These are phyloP conservation scores for Bacterosira constricta DNA, from an alignment of 108 stramenopile genomes.

Conservation along the genomic window DNA sequence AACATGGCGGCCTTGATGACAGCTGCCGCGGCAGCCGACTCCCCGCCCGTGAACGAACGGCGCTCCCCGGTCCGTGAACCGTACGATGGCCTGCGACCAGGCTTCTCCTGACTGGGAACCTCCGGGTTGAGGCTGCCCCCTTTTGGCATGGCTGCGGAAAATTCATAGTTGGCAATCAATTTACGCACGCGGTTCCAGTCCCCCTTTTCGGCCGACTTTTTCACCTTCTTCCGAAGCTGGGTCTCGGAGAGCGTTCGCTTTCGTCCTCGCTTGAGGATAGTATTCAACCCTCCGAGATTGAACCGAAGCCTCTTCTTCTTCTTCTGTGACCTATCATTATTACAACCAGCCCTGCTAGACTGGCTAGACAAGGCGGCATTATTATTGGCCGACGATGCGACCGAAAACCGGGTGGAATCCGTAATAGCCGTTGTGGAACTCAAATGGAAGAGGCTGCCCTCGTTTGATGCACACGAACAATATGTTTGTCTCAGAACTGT, in stretches of 20 bases:
- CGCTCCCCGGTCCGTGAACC: constrained; percentile 27
- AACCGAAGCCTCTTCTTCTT: background rate
- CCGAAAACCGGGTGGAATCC: background rate
- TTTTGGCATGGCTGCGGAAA: constrained; percentile 29
- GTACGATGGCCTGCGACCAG: constrained; percentile 31
- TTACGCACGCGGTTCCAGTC: constrained; percentile 34
- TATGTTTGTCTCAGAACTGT: too few species aligned
- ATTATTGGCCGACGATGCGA: background rate
- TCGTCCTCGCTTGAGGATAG: background rate
- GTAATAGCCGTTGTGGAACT: background rate
- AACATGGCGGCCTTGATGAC: constrained; percentile 15
- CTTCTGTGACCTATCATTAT: background rate
- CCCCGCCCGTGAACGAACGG: constrained; percentile 32
- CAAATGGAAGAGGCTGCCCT: too few species aligned
- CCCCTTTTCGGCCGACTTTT: constrained; percentile 9
- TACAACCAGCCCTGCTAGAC: background rate
- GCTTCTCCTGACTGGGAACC: background rate
- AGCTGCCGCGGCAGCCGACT: constrained; percentile 32
- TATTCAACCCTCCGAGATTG: background rate
- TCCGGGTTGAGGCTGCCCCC: background rate
- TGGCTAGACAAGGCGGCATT: background rate
- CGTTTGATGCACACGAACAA: too few species aligned
- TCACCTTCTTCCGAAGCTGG: constrained; percentile 28
- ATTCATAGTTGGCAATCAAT: constrained; percentile 24
- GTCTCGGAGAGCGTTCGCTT: constrained; percentile 17